Base-by-base conservation (phyloP, 768 basidiomycete genomes). In the Russula virescens region DNA sequence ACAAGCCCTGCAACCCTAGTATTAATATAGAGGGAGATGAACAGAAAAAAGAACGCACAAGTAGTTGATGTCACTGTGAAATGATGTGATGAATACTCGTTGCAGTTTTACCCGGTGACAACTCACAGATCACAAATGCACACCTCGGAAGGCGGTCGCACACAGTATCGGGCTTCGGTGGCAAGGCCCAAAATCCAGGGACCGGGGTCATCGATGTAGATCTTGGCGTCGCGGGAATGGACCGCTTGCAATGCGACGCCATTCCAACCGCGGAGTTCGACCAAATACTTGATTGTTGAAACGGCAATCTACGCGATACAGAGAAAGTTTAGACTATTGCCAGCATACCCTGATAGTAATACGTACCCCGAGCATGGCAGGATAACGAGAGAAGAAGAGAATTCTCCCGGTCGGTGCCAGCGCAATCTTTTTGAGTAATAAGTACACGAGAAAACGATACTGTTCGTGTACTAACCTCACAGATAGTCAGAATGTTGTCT, bases 161-260 rank as follows among this genome's bases (percentile, higher is more conserved):
- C 78, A 66, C 89, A 82, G 72, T 92, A 89, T 62, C 91, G 81
- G 9, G 89, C 87, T 71, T 95, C 89, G 1, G 90, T 91, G 13
- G 91, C 85, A 43, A 96, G 79, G 40, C 91, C 95, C 73, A 98
- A 83, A 69, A 98, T 94, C 87, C 93, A 98, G 63, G 96, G 96
- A 38, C 95, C 95, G 47, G 95, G 93, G 73, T 98, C 94, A 67
- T 98, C 94, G 65, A 95, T 88, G 67, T 93, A 91, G 56, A 98
- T 91, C 71, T 89, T 91, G 28, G 92, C 87, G 66, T 97, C 96
- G 49, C 95, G 86, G 38, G 88, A 85, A 71, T 94, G 92, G 38
- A 93, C 89, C 1, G 91, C 81, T 40, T 87, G 78, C 47, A 94
- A 80, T 18, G 90, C 87, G 55, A 96, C 86, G 4, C 94, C 94